These are phyloP conservation scores for Paramecium bursaria DNA, from an alignment of 73 alveolate genomes.

Conservation along the genomic window DNA sequence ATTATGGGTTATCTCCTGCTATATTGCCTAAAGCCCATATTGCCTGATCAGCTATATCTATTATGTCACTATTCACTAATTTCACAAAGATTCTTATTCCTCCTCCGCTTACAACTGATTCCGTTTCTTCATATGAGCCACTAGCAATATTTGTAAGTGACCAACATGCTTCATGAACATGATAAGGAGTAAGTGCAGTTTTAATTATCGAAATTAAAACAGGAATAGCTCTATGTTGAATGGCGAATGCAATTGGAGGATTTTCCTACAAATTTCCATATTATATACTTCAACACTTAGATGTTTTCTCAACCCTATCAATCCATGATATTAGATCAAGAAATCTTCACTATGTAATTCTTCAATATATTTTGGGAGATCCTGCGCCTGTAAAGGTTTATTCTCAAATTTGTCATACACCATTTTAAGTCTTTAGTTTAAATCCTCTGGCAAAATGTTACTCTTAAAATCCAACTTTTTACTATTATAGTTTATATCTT, in stretches of 20 bases:
- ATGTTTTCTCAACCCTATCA: neutral
- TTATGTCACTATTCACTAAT: slow-evolving; percentile 72
- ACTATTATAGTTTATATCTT: no score
- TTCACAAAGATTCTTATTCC: slow-evolving; percentile 76
- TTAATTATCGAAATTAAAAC: neutral
- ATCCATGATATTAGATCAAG: neutral
- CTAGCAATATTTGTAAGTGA: slow-evolving; percentile 88
- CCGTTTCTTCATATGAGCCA: slow-evolving; percentile 82
- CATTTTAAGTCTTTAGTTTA: neutral
- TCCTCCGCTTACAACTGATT: slow-evolving; percentile 82
- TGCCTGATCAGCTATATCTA: slow-evolving; percentile 80
- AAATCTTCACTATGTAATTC: neutral
- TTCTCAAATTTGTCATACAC: neutral
- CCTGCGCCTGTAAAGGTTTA: neutral
- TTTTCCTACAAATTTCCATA: neutral
- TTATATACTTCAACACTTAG: neutral
- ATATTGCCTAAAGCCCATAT: slow-evolving; percentile 91
- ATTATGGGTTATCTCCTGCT: slow-evolving; percentile 82
- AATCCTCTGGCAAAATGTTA: neutral
- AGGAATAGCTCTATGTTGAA: neutral
- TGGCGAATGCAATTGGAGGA: neutral
- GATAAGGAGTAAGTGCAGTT: neutral
- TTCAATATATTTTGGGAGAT: neutral
- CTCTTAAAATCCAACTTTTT: no score
- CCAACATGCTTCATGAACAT: slow-evolving; percentile 85